Percentiles rank a stretch among this genome's conserved stretches.
Conservation (phyloP, 257 asterid genomes). For the Rhazya stricta region DNA sequence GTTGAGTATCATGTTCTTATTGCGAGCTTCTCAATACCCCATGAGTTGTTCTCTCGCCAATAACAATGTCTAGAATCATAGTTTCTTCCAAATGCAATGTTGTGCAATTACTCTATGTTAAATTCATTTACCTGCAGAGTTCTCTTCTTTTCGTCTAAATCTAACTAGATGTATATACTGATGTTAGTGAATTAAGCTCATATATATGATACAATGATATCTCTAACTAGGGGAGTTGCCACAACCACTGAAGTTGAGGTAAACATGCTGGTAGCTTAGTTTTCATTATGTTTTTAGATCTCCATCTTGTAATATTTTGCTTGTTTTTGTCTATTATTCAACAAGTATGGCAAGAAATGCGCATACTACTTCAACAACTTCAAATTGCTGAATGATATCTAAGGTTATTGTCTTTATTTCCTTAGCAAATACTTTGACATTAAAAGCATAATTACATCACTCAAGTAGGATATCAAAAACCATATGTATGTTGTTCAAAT, state of each 20-base stretch:
- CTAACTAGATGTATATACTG: neutral
- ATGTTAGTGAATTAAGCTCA: too few relatives aligned
- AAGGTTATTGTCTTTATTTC: slow-evolving; percentile 5
- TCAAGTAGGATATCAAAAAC: too few relatives aligned
- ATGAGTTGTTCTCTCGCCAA: too few relatives aligned
- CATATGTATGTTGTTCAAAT: too few relatives aligned
- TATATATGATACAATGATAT: neutral
- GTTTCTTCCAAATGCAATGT: too few relatives aligned
- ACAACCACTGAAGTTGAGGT: slow-evolving; percentile 10
- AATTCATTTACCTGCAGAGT: neutral
- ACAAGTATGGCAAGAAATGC: slow-evolving; percentile 16
- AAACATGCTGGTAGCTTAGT: neutral
- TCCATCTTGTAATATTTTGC: neutral
- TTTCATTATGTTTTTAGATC: neutral
- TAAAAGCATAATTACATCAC: too few relatives aligned
- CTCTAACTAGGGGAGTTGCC: neutral
- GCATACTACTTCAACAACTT: slow-evolving; percentile 13
- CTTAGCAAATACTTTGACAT: neutral
- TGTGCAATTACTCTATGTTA: neutral
- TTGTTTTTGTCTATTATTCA: neutral
- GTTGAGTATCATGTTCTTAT: too few relatives aligned
- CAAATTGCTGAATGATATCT: slow-evolving; percentile 17
- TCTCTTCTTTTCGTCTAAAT: neutral
- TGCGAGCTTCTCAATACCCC: too few relatives aligned
- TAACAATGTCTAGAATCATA: too few relatives aligned